Evolutionary conservation across 495 filamentous ascomycete species (phyloP).

Genomic region (Annulohypoxylon maeteangense): DNA sequence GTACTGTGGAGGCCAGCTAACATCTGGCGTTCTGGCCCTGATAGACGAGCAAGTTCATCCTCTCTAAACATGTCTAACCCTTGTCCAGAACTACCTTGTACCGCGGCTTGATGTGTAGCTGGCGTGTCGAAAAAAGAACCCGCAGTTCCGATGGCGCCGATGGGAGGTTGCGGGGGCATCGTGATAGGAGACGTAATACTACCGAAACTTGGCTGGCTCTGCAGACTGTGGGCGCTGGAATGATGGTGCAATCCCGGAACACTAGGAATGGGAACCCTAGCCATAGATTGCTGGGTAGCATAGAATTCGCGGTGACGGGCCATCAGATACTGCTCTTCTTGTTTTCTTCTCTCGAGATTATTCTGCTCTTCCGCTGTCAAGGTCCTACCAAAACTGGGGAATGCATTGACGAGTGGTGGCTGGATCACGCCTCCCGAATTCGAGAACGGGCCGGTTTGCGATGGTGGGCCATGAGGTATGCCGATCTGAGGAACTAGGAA

Average conservation of each 20-base stretch:
- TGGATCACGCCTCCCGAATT: conserved; percentile 72
- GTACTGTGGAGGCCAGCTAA: conserved; percentile 46
- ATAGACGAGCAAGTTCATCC: conserved; percentile 56
- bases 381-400: conserved; percentile 97
- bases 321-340: conserved; percentile 97
- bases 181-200: conserved; percentile 88
- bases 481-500: conserved; percentile 98
- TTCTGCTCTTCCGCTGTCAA: conserved; percentile 98
- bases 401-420: conserved; percentile 93
- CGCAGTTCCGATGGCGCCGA: conserved; percentile 63
- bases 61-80: conserved; percentile 60
- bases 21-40: conserved; percentile 49
- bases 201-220: conserved; percentile 94
- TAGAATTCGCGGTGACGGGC: conserved; percentile 93
- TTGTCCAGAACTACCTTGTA: conserved; percentile 45
- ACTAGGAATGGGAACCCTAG: conserved; percentile 65
- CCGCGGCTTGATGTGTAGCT: conserved; percentile 48
- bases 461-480: conserved; percentile 82
- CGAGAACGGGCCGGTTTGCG: conserved; percentile 60
- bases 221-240: conserved; percentile 91
- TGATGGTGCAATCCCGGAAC: conserved; percentile 87
- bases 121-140: conserved; percentile 76
- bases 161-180: conserved; percentile 76
- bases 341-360: conserved; percentile 92
- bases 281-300: conserved; percentile 82